Conservation (phyloP, 2,329 filamentous ascomycete genomes). For the Botrytis cinerea region DNA sequence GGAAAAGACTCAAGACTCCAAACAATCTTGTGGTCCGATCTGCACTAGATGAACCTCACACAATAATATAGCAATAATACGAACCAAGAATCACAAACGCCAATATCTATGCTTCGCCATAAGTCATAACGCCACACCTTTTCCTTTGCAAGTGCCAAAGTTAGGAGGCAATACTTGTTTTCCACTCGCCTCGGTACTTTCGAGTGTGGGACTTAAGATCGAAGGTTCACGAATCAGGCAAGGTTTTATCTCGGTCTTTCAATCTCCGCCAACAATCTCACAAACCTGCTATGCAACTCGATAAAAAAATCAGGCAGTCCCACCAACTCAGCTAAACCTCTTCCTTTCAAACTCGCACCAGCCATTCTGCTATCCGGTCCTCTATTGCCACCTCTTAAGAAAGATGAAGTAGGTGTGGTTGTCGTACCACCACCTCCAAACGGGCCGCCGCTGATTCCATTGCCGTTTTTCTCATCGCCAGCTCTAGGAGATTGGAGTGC, state of each 20-base stretch:
- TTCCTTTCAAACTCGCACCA: conserved; percentile 58
- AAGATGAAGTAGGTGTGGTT: conserved; percentile 31
- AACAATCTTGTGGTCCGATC: conserved; percentile 12
- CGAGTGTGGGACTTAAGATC: neutral
- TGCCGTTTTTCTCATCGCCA: conserved; percentile 22
- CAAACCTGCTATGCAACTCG: conserved; percentile 64
- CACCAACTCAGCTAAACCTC: conserved; percentile 65
- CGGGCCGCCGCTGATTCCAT: conserved; percentile 20
- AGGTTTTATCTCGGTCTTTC: conserved; percentile 42
- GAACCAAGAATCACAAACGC: conserved; percentile 19
- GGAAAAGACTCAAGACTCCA: neutral
- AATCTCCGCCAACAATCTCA: conserved; percentile 59
- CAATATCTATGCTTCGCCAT: neutral
- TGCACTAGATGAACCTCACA: conserved; percentile 20
- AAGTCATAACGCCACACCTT: neutral
- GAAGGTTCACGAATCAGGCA: neutral
- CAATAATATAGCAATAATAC: neutral
- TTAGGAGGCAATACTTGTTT: neutral
- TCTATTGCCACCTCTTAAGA: conserved; percentile 37
- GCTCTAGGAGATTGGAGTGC: conserved; percentile 18
- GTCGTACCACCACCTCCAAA: conserved; percentile 23
- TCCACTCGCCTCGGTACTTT: neutral
- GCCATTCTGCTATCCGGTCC: conserved; percentile 35
- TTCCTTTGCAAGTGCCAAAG: neutral
- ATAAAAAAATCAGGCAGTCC: conserved; percentile 69